Evolutionary conservation across 2,329 filamentous ascomycete species (phyloP), one percentile per base, ranked within the genome.

Genomic region (Pseudocercospora ulei): DNA sequence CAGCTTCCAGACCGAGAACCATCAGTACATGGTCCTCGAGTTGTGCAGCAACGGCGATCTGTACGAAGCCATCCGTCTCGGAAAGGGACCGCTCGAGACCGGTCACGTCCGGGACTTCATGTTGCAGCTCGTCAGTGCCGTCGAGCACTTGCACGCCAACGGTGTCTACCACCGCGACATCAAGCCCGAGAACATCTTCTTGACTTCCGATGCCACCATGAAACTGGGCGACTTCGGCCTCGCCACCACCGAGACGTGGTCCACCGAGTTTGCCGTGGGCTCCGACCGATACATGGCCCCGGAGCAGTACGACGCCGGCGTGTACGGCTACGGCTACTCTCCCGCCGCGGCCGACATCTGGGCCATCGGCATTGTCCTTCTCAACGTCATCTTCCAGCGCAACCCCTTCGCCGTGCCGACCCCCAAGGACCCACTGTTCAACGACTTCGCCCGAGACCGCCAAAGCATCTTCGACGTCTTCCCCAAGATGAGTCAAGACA

Each of bases 201-300:
- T 98, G 48, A 82, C 79, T 43, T 75, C 87, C 44, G 75, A 80
- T 51, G 88, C 88, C 38, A 73, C 80, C 24, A 82, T 96, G 82
- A 98, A 98, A 68, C 77, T 98, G 22, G 90, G 90, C 56, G 90
- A 98, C 63, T 94, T 96, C 60, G 90, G 90, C 38, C 71, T 98
- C 47, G 87, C 87, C 35, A 95, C 88, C 7, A 82, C 78, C 4
- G 85, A 93, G 46, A 71, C 78, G 53, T 94, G 85, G 86, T 92
- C 84, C 14, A 82, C 82, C 55, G 90, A 98, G 68, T 80, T 81
- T 48, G 90, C 83, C 46, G 90, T 98, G 30, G 90, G 90, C 50
- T 96, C 90, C 60, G 90, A 98, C 60, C 85, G 90, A 39, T 98
- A 98, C 68, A 98, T 98, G 90, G 87, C 90, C 39, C 90, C 90